Evolutionary conservation across 345 rosid genomes (phyloP).

Genomic region (Firmiana major): DNA sequence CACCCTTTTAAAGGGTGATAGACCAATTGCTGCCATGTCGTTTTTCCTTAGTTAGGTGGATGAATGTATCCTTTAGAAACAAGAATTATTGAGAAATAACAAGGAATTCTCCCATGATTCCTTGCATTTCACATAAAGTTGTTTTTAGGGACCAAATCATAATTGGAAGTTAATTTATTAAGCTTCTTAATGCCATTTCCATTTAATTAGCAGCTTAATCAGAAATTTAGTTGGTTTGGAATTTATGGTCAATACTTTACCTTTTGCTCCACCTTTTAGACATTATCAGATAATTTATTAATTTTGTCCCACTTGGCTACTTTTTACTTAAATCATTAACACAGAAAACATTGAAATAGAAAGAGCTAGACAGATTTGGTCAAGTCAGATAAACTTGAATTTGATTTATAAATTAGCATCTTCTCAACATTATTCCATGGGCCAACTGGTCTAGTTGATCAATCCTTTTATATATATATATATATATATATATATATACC

Average conservation of each 20-base stretch:
- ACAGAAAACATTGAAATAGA: not conserved
- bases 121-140: constrained; percentile 41
- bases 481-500: too few relatives aligned
- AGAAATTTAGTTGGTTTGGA: not conserved
- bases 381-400: not conserved
- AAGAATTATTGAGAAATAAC: constrained; percentile 30
- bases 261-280: not conserved
- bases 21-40: constrained; percentile 49
- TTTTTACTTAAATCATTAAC: not conserved
- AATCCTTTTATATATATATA: not conserved
- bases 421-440: not conserved
- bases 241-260: not conserved
- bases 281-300: too few relatives aligned
- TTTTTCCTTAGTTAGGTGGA: constrained; percentile 56
- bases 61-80: constrained; percentile 42
- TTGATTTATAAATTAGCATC: not conserved
- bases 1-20: constrained; percentile 41
- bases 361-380: not conserved
- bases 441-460: not conserved
- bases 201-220: constrained; percentile 4
- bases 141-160: not conserved
- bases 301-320: not conserved
- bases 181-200: not conserved
- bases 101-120: constrained; percentile 14
- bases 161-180: not conserved